A percentile compares a stretch with the other conserved stretches of the same genome.
Evolutionary conservation across 768 basidiomycete genomes (phyloP).

Genomic region (Tulasnella sp.): DNA sequence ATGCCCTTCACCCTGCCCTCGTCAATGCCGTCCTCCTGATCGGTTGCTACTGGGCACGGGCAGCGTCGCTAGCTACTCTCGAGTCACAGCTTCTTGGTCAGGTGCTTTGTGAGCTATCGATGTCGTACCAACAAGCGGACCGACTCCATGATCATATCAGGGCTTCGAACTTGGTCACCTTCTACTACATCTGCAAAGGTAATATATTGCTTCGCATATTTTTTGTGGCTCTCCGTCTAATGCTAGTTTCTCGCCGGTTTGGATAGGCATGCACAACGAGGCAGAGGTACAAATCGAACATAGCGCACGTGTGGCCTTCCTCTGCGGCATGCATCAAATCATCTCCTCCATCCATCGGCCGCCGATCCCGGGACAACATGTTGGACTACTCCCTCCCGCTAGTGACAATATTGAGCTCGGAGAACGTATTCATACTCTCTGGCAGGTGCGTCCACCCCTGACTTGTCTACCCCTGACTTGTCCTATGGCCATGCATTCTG

Average conservation of each 20-base stretch:
- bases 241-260: not conserved
- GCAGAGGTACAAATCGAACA: conserved; percentile 2
- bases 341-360: conserved; percentile 8
- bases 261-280: conserved; percentile 3
- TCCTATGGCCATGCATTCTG: not conserved
- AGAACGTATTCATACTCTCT: conserved; percentile 14
- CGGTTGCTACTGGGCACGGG: conserved; percentile 12
- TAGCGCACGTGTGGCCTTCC: conserved; percentile 40
- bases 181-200: conserved; percentile 16
- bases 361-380: not conserved
- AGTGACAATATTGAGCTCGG: conserved; percentile 8
- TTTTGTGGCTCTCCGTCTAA: not conserved
- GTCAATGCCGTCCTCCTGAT: conserved; percentile 15
- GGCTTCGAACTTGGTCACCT: conserved; percentile 8
- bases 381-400: not conserved
- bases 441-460: conserved; percentile 7
- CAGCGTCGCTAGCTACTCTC: not conserved
- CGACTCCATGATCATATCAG: conserved; percentile 13
- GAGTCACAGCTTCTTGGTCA: not conserved
- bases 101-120: not conserved
- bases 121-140: not conserved
- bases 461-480: no score
- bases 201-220: not conserved
- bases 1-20: conserved; percentile 10
- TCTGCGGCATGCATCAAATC: conserved; percentile 44